These are phyloP conservation scores for Dryadomyces quercivorus DNA, from an alignment of 2,329 filamentous ascomycete genomes.

Conservation along the genomic window DNA sequence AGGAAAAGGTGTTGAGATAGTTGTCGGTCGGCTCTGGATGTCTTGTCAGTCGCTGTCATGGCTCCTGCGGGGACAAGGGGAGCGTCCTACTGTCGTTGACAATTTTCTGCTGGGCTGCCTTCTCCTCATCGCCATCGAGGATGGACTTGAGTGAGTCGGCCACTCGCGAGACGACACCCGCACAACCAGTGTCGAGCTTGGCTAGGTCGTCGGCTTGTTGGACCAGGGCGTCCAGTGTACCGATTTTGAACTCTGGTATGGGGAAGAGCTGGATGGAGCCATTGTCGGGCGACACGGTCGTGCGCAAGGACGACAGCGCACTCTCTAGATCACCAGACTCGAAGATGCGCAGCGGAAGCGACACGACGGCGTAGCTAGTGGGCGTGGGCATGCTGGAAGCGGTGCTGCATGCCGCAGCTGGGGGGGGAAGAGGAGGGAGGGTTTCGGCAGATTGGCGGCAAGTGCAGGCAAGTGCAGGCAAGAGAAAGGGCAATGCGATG, in stretches of 20 bases:
- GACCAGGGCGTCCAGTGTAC: slow-evolving; percentile 85
- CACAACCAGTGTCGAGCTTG: slow-evolving; percentile 72
- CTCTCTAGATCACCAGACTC: slow-evolving; percentile 70
- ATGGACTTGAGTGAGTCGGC: slow-evolving; percentile 73
- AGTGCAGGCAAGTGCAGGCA: not conserved
- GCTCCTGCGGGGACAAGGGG: not conserved
- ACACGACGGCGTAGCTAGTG: slow-evolving; percentile 73
- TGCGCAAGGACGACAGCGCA: slow-evolving; percentile 62
- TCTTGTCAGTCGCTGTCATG: not conserved
- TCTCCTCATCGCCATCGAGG: slow-evolving; percentile 72
- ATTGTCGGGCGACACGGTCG: slow-evolving; percentile 61
- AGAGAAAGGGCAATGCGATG: not conserved
- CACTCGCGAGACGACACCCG: slow-evolving; percentile 77
- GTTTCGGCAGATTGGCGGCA: not conserved
- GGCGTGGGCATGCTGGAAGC: slow-evolving; percentile 26
- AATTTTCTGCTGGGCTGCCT: slow-evolving; percentile 75
- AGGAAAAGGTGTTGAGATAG: slow-evolving; percentile 78
- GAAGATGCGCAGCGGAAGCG: slow-evolving; percentile 77
- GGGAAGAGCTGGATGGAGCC: slow-evolving; percentile 65
- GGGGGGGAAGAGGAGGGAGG: not conserved
- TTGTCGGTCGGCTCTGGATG: slow-evolving; percentile 80
- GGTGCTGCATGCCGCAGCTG: slow-evolving; percentile 11
- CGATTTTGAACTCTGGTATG: slow-evolving; percentile 94
- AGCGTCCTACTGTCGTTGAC: slow-evolving; percentile 69
- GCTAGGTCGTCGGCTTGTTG: slow-evolving; percentile 91